These are phyloP conservation scores for Diplogelasinospora grovesii DNA, from an alignment of 495 filamentous ascomycete species.

Conservation along the genomic window DNA sequence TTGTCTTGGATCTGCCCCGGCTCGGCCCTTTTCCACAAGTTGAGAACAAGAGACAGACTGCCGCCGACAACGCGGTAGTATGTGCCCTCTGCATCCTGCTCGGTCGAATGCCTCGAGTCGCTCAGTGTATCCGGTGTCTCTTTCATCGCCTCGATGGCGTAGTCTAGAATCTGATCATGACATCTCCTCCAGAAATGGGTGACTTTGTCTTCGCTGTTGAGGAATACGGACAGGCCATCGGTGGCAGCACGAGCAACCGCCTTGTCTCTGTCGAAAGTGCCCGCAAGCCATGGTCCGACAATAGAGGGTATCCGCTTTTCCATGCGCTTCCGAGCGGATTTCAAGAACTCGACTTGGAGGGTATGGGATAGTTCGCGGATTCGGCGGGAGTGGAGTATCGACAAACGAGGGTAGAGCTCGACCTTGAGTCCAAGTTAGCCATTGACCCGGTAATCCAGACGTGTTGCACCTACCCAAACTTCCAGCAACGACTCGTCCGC, in stretches of 20 bases:
- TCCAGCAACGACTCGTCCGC: conserved; percentile 72
- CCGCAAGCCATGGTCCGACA: conserved; percentile 81
- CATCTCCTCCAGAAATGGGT: conserved; percentile 68
- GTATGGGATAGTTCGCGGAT: conserved; percentile 78
- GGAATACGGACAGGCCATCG: conserved; percentile 65
- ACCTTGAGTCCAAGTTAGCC: conserved; percentile 48
- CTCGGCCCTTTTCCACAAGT: conserved; percentile 48
- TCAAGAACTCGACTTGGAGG: conserved; percentile 65
- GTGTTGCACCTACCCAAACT: conserved; percentile 76
- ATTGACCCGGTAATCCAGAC: background rate
- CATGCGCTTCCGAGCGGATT: conserved; percentile 68
- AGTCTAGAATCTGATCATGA: conserved; percentile 68
- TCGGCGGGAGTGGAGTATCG: conserved; percentile 80
- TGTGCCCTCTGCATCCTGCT: conserved; percentile 79
- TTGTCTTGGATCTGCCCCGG: conserved; percentile 41
- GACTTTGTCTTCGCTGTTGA: conserved; percentile 72
- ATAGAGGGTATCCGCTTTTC: conserved; percentile 68
- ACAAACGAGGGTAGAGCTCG: conserved; percentile 76
- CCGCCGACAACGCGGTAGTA: conserved; percentile 72
- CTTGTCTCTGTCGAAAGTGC: conserved; percentile 78
- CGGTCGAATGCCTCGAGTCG: conserved; percentile 74
- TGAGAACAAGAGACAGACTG: conserved; percentile 49
- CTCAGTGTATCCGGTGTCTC: conserved; percentile 78
- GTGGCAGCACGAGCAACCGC: conserved; percentile 63
- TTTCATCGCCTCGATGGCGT: conserved; percentile 67